Base-by-base conservation (phyloP, 2,329 filamentous ascomycete species). In the Beauveria sp. region DNA sequence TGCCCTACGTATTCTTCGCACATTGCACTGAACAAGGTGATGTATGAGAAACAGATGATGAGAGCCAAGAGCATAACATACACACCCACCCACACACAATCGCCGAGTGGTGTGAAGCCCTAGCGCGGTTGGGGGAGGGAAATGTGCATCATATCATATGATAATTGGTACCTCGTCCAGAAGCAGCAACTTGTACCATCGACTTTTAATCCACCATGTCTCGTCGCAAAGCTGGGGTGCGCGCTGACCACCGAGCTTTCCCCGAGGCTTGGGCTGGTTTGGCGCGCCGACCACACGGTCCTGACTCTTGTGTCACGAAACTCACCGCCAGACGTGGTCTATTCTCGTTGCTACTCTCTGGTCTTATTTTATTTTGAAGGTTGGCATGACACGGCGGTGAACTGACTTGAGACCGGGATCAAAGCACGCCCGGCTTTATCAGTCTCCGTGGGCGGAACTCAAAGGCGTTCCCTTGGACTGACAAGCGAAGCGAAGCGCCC, bases 171-270 rank as follows among this genome's bases (percentile, higher is more conserved):
- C 51, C 34, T 40, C 16, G 3, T 5, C n/a, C 20, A 20, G 7
- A 22, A 16, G n/a, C 31, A 26, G 31, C 31, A 20, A 5, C 20
- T 58, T 50, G 55, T 58, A 58, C 55, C 46, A 22, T 9, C 10
- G 46, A 51, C 56, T 16, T 51, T 7, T 7, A 2, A 1, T 18
- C 20, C 22, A 28, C 16, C 31, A 18, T 31, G 22, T 22, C 26
- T 38, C 42, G 26, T 48, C 43, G 6, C 43, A 34, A 24, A 28
- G 34, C 20, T 18, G 9, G 12, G 43, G 43, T 5, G n/a, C 16
- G 34, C 24, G 20, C 38, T 31, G 28, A 28, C 52, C 46, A 50
- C 60, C 60, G 60, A 62, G 60, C 45, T 62, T 62, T 57, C 34
- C 53, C 60, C 60, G 60, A 62, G 10, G n/a, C 6, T 14, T 46